These are phyloP conservation scores for Lycium barbarum DNA, from an alignment of 257 asterid species.

Conservation along the genomic window DNA sequence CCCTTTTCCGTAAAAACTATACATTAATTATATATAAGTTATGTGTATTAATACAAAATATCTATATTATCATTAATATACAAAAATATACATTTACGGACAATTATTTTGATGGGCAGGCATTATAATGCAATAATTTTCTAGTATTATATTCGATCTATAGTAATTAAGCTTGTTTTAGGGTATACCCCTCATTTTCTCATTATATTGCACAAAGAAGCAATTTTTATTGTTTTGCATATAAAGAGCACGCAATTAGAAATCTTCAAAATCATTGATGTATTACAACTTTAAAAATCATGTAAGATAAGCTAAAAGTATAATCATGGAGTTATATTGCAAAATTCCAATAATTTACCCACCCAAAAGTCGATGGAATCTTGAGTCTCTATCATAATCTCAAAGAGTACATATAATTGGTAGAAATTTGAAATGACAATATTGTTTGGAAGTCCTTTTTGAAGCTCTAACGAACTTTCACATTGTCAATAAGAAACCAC, in stretches of 20 bases:
- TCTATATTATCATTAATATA: too few relatives aligned
- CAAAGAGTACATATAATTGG: not conserved
- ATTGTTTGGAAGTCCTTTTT: not conserved
- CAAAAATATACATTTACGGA: too few relatives aligned
- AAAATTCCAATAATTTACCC: not conserved
- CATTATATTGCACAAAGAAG: too few relatives aligned
- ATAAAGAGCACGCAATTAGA: not conserved
- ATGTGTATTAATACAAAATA: too few relatives aligned
- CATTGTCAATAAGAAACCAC: not conserved
- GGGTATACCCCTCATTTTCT: too few relatives aligned
- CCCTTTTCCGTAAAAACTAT: too few relatives aligned
- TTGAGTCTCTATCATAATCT: conserved; percentile 6
- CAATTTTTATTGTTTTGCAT: not conserved
- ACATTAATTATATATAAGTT: too few relatives aligned
- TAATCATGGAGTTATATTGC: not conserved
- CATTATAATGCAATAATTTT: too few relatives aligned
- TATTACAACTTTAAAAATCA: not conserved
- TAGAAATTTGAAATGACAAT: not conserved
- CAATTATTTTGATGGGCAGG: too few relatives aligned
- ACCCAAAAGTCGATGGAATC: not conserved
- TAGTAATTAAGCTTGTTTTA: too few relatives aligned
- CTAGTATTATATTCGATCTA: too few relatives aligned
- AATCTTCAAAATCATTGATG: not conserved
- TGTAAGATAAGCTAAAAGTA: not conserved
- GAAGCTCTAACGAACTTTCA: not conserved